Percentiles rank a stretch among this genome's conserved stretches.
These are phyloP conservation scores for Cyphellophora attinorum DNA, from an alignment of 2,329 filamentous ascomycete genomes.

Conservation along the genomic window DNA sequence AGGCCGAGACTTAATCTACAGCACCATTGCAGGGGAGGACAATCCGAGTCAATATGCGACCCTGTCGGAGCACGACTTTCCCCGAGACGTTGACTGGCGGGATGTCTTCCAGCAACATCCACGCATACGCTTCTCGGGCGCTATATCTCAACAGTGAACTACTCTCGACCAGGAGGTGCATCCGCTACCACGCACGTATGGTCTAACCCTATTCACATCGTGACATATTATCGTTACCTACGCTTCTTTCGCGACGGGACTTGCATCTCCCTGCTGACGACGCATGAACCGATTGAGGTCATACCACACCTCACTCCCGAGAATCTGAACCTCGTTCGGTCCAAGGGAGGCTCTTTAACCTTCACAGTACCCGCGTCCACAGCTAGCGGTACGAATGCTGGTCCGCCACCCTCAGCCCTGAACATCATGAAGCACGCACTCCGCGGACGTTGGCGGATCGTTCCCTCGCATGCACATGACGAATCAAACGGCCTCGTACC, in stretches of 20 bases:
- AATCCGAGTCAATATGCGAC: constrained; percentile 17
- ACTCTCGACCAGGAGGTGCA: constrained; percentile 70
- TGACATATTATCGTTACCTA: constrained; percentile 96
- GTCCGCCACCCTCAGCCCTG: constrained; percentile 29
- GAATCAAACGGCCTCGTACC: constrained; percentile 14
- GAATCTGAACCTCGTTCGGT: constrained; percentile 40
- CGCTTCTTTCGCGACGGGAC: constrained; percentile 89
- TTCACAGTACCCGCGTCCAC: no score
- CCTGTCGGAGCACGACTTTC: constrained; percentile 10
- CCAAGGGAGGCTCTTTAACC: constrained; percentile 10
- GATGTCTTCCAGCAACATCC: constrained; percentile 73
- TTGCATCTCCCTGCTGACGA: constrained; percentile 70
- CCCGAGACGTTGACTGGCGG: constrained; percentile 36
- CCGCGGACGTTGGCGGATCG: constrained; percentile 56
- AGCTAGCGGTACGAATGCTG: constrained; percentile 16
- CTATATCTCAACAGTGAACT: constrained; percentile 98
- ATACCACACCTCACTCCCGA: constrained; percentile 73
- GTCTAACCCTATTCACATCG: constrained; percentile 78
- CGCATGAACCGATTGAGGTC: constrained; percentile 72
- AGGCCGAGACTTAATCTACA: constrained; percentile 26
- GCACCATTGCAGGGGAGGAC: constrained; percentile 21
- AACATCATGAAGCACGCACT: constrained; percentile 60
- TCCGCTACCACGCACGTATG: constrained; percentile 64
- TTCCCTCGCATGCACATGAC: constrained; percentile 37
- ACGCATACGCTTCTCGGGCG: constrained; percentile 84